phyloP scores from a whole-genome alignment of 805 yeast genomes.

The Ogataea nitratoaversa region DNA sequence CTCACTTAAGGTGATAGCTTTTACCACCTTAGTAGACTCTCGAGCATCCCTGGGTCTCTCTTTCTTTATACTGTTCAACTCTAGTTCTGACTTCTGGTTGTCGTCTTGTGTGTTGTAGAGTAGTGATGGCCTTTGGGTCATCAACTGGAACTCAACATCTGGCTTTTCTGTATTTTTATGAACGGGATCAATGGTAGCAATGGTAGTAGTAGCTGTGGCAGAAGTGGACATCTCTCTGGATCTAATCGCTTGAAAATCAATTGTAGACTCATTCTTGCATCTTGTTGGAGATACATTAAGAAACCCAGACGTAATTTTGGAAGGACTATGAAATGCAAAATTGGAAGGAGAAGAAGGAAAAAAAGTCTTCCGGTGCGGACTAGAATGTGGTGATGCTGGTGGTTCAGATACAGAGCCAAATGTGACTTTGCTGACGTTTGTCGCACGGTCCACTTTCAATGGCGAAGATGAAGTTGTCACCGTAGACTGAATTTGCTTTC shows the following conservation, averaged over 20 bases:
- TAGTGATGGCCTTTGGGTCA: slow-evolving; percentile 18
- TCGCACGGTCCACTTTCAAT: neutral
- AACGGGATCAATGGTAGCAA: neutral
- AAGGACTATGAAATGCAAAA: neutral
- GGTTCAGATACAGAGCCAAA: neutral
- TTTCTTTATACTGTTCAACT: too few relatives aligned
- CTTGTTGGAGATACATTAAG: neutral
- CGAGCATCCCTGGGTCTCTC: too few relatives aligned
- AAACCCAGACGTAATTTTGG: neutral
- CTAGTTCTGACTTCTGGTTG: neutral
- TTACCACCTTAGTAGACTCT: slow-evolving; percentile 11
- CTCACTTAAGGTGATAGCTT: slow-evolving; percentile 37
- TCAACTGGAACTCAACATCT: slow-evolving; percentile 15
- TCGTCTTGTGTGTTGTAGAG: neutral
- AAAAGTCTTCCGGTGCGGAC: too few relatives aligned
- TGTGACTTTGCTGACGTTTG: too few relatives aligned
- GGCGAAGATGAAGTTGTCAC: neutral
- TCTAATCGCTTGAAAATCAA: neutral
- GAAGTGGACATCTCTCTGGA: neutral
- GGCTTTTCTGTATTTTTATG: neutral
- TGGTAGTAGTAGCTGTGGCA: slow-evolving; percentile 9
- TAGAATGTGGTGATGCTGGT: neutral
- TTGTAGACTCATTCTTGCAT: too few relatives aligned
- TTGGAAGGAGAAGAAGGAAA: too few relatives aligned
- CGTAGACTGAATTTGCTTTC: too few relatives aligned